Evolutionary conservation across 768 basidiomycete species (phyloP).

Genomic region (Gymnopilus junonius): DNA sequence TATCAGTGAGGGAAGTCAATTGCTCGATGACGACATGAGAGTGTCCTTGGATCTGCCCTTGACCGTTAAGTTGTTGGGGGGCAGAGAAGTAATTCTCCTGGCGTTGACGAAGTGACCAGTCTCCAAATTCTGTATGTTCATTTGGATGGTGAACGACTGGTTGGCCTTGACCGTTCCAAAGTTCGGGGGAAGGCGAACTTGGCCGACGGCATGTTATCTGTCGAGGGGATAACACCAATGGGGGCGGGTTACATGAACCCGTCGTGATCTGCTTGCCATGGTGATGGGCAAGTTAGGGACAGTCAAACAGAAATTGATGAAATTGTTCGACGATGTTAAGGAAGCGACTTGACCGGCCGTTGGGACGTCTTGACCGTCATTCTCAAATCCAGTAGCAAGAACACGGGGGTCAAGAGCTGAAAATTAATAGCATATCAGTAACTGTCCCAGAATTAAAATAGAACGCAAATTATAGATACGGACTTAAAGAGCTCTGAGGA

Average conservation of each 20-base stretch:
- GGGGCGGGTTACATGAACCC: constrained; percentile 63
- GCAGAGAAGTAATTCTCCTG: constrained; percentile 58
- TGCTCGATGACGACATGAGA: constrained; percentile 63
- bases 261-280: constrained; percentile 52
- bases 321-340: constrained; percentile 62
- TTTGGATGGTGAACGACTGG: constrained; percentile 52
- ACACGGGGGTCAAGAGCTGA: constrained; percentile 55
- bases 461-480: constrained; percentile 6
- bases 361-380: constrained; percentile 50
- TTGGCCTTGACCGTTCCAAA: constrained; percentile 49
- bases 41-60: constrained; percentile 59
- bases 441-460: background rate
- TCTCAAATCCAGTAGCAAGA: constrained; percentile 52
- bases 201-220: constrained; percentile 49
- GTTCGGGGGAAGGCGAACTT: constrained; percentile 49
- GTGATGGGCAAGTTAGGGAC: constrained; percentile 52
- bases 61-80: constrained; percentile 52
- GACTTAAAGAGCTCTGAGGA: constrained; percentile 51
- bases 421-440: constrained; percentile 8
- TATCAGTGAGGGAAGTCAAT: constrained; percentile 47
- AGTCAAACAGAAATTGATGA: constrained; percentile 58
- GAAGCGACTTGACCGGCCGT: constrained; percentile 52
- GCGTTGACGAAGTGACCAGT: constrained; percentile 65
- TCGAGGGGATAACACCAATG: constrained; percentile 57
- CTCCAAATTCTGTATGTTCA: constrained; percentile 49